Conservation (phyloP, 257 asterid genomes). For the Solanum corneliomulleri region DNA sequence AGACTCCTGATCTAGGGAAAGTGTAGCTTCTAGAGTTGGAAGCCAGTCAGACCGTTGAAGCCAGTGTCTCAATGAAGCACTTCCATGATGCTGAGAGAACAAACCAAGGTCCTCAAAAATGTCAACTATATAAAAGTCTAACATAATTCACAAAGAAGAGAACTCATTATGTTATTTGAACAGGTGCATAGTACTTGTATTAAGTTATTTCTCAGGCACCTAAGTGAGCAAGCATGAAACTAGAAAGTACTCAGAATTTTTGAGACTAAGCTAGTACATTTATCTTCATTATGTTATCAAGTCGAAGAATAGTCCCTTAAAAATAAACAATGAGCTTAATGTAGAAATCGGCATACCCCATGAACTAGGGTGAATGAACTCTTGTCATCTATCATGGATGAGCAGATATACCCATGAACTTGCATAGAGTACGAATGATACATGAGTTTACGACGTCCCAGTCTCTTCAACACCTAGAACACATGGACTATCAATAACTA, state of each 20-base stretch:
- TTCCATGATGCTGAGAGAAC: conserved; percentile 69
- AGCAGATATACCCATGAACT: conserved; percentile 83
- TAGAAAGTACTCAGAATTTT: neutral
- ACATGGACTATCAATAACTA: neutral
- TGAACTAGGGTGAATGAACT: conserved; percentile 77
- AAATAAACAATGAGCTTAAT: neutral
- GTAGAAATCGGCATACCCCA: conserved; percentile 47
- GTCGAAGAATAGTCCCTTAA: neutral
- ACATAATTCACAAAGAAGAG: neutral
- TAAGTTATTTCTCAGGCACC: neutral
- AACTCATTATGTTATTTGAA: neutral
- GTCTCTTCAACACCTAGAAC: conserved; percentile 70
- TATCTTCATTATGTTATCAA: neutral
- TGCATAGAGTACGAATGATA: conserved; percentile 89
- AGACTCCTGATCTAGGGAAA: conserved; percentile 83
- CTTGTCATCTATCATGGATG: conserved; percentile 42
- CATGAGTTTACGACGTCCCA: conserved; percentile 55
- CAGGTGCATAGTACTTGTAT: neutral
- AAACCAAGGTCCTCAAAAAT: neutral
- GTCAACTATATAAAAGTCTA: neutral
- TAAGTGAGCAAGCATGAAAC: neutral
- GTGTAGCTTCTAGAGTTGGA: conserved; percentile 90
- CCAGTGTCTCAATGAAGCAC: conserved; percentile 94
- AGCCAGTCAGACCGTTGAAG: conserved; percentile 96
- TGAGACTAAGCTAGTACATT: neutral